Evolutionary conservation across 2,329 filamentous ascomycete species (phyloP), one percentile per base, ranked within the genome.

Genomic region (Teratosphaeriaceae sp.): DNA sequence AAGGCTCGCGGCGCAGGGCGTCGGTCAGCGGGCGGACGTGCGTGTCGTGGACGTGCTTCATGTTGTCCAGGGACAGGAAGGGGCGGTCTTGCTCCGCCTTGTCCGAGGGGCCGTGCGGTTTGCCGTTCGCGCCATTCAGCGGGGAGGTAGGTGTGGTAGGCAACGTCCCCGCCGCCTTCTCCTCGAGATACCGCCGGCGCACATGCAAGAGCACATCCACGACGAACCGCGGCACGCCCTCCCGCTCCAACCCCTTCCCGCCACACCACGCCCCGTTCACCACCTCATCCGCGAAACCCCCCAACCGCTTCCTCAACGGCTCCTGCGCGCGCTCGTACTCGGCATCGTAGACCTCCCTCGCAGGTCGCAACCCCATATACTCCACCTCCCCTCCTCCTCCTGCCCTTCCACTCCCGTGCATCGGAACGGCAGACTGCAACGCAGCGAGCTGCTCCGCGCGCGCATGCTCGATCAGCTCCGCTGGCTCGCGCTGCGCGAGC

Each of bases 11-110:
- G 52, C 79, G 73, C 53, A 75, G 73, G 35, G 70, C 65, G 48
- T 87, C 82, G 2, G 82, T 86, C 42, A 79, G 65, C 19, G 79
- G 78, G 56, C 80, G 85, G 58, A 92, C 73, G 60, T 87, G 88
- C 52, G 77, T 78, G 56, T 89, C 85, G 60, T 85, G 89, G 22
- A 89, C 70, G 79, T 83, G 90, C 63, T 85, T 89, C 85, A 92
- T 88, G 57, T 89, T 88, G 58, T 90, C 85, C 52, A 92, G 66
- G 1, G 82, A 84, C 40, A 90, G 69, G 44, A 59, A 61, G 19
- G 59, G 56, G 11, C 29, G 44, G 40, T 9, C 43, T 38, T 15
- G 56, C 53, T 7, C 47, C 51, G 24, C 47, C 45, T 19, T 52
- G 47, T n/a, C n/a, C n/a, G n/a, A n/a, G n/a, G n/a, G n/a, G n/a